Evolutionary conservation across 768 basidiomycete genomes (phyloP), one percentile per base, ranked within the genome.

Genomic region (Sutorius australiensis): DNA sequence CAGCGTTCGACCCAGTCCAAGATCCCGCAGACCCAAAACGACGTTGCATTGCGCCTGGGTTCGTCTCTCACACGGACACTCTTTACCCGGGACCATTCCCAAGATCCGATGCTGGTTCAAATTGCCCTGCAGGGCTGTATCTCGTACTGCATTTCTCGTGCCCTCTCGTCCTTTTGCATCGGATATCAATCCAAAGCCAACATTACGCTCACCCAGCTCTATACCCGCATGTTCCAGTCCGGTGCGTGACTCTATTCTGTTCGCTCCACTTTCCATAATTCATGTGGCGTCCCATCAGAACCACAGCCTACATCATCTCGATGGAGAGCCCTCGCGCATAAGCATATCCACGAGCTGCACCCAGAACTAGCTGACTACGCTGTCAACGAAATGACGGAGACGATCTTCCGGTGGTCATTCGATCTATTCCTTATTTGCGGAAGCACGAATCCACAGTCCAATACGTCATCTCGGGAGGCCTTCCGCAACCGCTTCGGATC

Each of bases 261-360:
- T 38, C 30, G 46, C 34, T 6, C 45, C 42, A 27, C 39, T 21
- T 53, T 44, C 27, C 51, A 48, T 56, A 37, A 53, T 47, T 71
- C 46, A 67, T 48, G 16, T 43, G 34, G 17, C 28, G 30, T 36
- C 30, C 50, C 14, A 51, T 57, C 61, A 82, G 88, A 89, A 65
- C 84, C 86, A 27, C 88, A 91, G 65, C 86, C 88, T 5, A 86
- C 83, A 0, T 86, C 87, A 2, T 83, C 86, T 0, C 81, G 85
- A 61, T 91, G 88, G 88, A 78, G 88, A 43, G 80, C 87, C 0
- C 71, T 91, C 39, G 81, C 88, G 1, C 87, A 89, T 61, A 75
- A 75, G 39, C 79, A 87, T 48, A 83, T 89, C 39, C 84, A 86
- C 53, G 73, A 72, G 7, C 73, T 88, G 50, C 84, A 87, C 61